Conservation (phyloP, 2,329 filamentous ascomycete genomes). For the Hypocrella siamensis region DNA sequence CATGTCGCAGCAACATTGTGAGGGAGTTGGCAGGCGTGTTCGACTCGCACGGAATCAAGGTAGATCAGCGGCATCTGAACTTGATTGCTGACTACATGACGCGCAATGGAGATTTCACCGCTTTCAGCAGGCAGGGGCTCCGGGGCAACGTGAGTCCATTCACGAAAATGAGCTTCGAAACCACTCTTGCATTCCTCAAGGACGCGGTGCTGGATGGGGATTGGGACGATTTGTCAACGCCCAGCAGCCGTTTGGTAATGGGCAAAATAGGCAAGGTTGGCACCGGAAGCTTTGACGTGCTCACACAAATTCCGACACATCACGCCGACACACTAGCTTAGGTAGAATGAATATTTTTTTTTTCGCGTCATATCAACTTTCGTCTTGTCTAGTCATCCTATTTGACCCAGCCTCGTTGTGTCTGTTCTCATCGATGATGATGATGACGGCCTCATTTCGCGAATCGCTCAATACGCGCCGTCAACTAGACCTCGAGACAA, state of each 20-base stretch:
- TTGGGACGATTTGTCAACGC: slow-evolving; percentile 73
- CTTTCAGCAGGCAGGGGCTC: slow-evolving; percentile 85
- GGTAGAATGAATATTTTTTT: no score
- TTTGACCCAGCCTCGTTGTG: no score
- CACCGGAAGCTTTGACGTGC: slow-evolving; percentile 82
- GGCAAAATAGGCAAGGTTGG: slow-evolving; percentile 71
- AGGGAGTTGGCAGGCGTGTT: slow-evolving; percentile 78
- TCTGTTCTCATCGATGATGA: no score
- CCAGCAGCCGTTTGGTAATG: slow-evolving; percentile 77
- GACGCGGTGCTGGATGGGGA: slow-evolving; percentile 85
- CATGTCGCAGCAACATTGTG: slow-evolving; percentile 74
- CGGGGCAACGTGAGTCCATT: slow-evolving; percentile 77
- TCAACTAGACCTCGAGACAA: no score
- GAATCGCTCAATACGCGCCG: no score
- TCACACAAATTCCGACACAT: slow-evolving; percentile 43
- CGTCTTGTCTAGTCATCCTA: no score
- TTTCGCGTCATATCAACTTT: no score
- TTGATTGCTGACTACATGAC: slow-evolving; percentile 98
- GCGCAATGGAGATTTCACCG: slow-evolving; percentile 71
- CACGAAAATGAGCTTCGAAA: slow-evolving; percentile 99
- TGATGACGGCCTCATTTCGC: no score
- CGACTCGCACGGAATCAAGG: slow-evolving; percentile 75
- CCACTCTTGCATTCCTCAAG: slow-evolving; percentile 81
- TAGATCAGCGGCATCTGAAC: slow-evolving; percentile 85
- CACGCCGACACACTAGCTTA: slow-evolving; percentile 13